Conservation (phyloP, 176 grass and related monocot genomes). For the Oryza officinalis region DNA sequence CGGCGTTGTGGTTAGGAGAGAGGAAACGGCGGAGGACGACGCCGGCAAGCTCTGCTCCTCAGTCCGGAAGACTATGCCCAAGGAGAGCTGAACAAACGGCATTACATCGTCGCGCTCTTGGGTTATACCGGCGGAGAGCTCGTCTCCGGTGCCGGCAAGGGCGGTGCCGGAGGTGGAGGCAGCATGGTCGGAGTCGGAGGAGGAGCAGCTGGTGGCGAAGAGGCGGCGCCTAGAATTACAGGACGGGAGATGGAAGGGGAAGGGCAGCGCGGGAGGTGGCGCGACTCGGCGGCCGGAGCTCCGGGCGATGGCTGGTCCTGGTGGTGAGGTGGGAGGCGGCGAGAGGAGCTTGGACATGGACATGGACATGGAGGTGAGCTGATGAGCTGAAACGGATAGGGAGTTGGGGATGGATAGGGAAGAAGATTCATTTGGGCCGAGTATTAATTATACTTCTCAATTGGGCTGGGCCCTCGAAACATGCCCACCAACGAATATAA, state of each 20-base stretch:
- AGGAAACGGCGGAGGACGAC: not conserved
- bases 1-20: not conserved
- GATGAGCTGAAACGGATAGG: not conserved
- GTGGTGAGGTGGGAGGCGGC: not conserved
- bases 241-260: not conserved
- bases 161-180: not conserved
- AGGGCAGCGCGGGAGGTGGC: not conserved
- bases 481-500: no score
- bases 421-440: no score
- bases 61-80: not conserved
- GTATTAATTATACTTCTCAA: no score
- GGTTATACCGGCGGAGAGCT: not conserved
- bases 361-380: not conserved
- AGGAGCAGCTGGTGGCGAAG: not conserved
- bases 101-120: not conserved
- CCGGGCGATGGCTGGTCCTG: no score
- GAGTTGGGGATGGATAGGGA: no score
- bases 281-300: not conserved
- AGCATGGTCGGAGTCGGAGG: not conserved
- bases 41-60: constrained; percentile 24
- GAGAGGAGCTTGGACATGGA: constrained; percentile 25
- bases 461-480: no score
- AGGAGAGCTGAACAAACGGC: constrained; percentile 36
- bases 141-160: not conserved
- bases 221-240: not conserved